Conservation (phyloP, 2,329 filamentous ascomycete species). For the Fusarium mangiferae region DNA sequence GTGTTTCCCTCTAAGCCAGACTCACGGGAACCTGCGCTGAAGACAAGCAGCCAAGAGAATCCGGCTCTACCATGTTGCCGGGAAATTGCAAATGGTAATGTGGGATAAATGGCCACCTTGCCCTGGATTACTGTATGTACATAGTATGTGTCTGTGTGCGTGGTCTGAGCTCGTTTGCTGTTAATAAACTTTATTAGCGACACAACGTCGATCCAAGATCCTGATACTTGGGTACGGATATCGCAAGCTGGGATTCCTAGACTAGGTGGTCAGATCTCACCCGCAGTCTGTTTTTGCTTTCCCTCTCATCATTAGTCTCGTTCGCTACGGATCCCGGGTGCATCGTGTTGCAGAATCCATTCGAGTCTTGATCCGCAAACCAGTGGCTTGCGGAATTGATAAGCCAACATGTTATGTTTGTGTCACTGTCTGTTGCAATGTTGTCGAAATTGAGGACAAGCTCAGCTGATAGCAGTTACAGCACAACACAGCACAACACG, state of each 20-base stretch:
- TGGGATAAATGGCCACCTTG: not conserved
- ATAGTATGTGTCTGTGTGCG: not conserved
- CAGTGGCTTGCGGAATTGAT: constrained; percentile 10
- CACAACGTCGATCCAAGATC: constrained; percentile 9
- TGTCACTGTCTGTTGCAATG: not conserved
- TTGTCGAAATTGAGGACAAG: not conserved
- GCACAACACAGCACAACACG: not conserved
- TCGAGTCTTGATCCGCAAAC: constrained; percentile 6
- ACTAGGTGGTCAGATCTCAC: constrained; percentile 7
- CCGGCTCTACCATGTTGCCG: constrained; percentile 12
- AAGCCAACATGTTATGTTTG: not conserved
- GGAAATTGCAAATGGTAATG: constrained; percentile 13
- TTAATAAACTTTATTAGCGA: constrained; percentile 11
- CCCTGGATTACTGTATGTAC: not conserved
- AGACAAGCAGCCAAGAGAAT: not conserved
- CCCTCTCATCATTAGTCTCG: not conserved
- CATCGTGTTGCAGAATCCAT: not conserved
- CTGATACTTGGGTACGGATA: not conserved
- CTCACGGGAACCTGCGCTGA: not conserved
- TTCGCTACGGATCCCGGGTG: not conserved
- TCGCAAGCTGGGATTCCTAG: not conserved
- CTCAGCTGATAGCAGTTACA: not conserved
- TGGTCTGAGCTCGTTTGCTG: not conserved
- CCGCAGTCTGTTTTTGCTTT: not conserved
- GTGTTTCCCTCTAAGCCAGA: constrained; percentile 1